Conservation (phyloP, 2,329 filamentous ascomycete species). For the Calonectria honghensis region DNA sequence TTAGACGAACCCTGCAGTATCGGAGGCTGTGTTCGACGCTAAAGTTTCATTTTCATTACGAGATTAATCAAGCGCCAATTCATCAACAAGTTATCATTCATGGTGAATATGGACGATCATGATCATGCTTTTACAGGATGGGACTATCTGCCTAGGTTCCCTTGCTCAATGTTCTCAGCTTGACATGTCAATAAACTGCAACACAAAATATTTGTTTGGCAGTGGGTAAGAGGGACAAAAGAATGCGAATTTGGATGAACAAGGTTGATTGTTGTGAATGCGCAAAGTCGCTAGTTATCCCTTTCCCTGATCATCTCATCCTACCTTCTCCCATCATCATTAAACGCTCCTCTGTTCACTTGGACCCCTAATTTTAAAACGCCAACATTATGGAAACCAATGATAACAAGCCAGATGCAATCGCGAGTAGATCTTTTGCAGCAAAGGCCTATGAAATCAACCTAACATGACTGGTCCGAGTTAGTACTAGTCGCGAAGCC, state of each 20-base stretch:
- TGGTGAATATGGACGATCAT: no score
- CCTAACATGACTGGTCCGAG: conserved; percentile 7
- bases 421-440: not conserved
- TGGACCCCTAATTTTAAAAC: not conserved
- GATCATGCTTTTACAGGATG: no score
- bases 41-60: not conserved
- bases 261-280: not conserved
- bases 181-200: not conserved
- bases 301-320: not conserved
- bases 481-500: not conserved
- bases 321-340: not conserved
- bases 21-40: not conserved
- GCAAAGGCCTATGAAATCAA: not conserved
- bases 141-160: not conserved
- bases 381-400: not conserved
- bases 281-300: not conserved
- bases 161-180: not conserved
- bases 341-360: not conserved
- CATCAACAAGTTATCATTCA: not conserved
- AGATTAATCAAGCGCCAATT: not conserved
- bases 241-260: not conserved
- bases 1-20: not conserved
- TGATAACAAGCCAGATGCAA: not conserved
- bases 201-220: no score
- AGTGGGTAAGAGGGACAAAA: not conserved